These are phyloP conservation scores for Sphaerosporella brunnea DNA, from an alignment of 495 filamentous ascomycete genomes.

Conservation along the genomic window DNA sequence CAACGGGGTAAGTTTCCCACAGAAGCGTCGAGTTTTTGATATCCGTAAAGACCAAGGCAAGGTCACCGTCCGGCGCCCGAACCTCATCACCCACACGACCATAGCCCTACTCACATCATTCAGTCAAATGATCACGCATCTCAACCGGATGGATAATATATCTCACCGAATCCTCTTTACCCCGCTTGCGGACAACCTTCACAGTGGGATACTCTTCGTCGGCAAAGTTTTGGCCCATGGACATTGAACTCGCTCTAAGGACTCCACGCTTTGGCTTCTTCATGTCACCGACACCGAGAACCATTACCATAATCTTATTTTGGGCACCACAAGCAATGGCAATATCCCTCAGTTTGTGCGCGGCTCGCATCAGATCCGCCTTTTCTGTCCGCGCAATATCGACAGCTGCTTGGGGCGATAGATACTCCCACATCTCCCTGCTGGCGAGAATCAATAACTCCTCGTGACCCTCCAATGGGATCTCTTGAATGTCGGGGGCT, in stretches of 20 bases:
- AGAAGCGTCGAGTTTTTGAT: conserved; percentile 95
- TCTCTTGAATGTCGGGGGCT: conserved; percentile 63
- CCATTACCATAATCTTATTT: conserved; percentile 96
- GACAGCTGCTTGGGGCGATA: conserved; percentile 73
- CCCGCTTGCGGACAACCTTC: conserved; percentile 1
- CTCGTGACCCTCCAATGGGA: conserved; percentile 71
- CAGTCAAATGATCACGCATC: too few relatives aligned
- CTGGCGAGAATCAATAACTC: conserved; percentile 87
- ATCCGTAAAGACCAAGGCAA: conserved; percentile 93
- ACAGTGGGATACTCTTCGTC: conserved; percentile 1
- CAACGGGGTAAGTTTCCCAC: conserved; percentile 89
- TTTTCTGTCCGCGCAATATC: conserved; percentile 75
- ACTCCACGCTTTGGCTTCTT: conserved; percentile 58
- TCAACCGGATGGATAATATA: not conserved
- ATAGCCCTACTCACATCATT: too few relatives aligned
- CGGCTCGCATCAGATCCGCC: conserved; percentile 82
- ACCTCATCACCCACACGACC: conserved; percentile 68
- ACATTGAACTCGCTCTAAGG: conserved; percentile 29
- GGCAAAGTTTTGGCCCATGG: not conserved
- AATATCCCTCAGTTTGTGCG: conserved; percentile 84
- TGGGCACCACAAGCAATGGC: conserved; percentile 87
- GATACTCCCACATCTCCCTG: conserved; percentile 83
- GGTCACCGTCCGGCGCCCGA: conserved; percentile 70
- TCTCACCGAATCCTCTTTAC: conserved; percentile 6
- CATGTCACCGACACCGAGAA: conserved; percentile 77